Evolutionary conservation across 495 filamentous ascomycete species (phyloP).

Genomic region (Aspergillus leporis): DNA sequence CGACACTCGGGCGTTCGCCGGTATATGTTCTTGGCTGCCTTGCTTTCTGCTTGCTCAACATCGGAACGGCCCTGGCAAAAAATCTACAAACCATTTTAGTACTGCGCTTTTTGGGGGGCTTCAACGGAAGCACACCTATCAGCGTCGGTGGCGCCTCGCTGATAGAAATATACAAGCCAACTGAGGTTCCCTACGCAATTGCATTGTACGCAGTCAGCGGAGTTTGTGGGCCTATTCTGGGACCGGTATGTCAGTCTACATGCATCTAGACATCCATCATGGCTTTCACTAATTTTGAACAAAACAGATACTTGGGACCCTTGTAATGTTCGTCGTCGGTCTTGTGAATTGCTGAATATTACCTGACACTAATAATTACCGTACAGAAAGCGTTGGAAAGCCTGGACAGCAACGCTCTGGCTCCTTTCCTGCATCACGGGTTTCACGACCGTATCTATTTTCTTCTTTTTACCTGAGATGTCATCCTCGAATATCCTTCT

Average conservation of each 20-base stretch:
- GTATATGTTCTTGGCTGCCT: slow-evolving; percentile 44
- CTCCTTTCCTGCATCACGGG: slow-evolving; percentile 29
- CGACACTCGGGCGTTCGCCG: slow-evolving; percentile 42
- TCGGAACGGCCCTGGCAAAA: slow-evolving; percentile 39
- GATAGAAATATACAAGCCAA: slow-evolving; percentile 10
- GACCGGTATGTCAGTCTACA: slow-evolving; percentile 17
- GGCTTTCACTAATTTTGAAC: background rate
- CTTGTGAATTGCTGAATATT: too few species aligned
- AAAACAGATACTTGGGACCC: background rate
- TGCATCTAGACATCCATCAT: background rate
- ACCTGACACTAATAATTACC: background rate
- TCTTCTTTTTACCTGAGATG: slow-evolving; percentile 52
- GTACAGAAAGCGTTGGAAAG: slow-evolving; percentile 9
- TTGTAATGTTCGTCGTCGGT: background rate
- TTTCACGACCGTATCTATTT: slow-evolving; percentile 38
- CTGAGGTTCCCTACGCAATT: slow-evolving; percentile 14
- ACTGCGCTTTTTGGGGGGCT: slow-evolving; percentile 49
- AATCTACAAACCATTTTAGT: slow-evolving; percentile 48
- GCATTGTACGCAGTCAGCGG: slow-evolving; percentile 19
- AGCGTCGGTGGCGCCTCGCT: slow-evolving; percentile 27
- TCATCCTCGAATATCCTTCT: slow-evolving; percentile 52
- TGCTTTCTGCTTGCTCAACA: slow-evolving; percentile 48
- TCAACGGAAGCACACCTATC: slow-evolving; percentile 47
- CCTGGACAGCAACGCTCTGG: slow-evolving; percentile 18
- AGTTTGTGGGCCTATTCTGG: slow-evolving; percentile 18